A percentile compares a stretch with the other conserved stretches of the same genome.
Evolutionary conservation across 2,329 filamentous ascomycete genomes (phyloP).

Genomic region (Talaromyces funiculosus): DNA sequence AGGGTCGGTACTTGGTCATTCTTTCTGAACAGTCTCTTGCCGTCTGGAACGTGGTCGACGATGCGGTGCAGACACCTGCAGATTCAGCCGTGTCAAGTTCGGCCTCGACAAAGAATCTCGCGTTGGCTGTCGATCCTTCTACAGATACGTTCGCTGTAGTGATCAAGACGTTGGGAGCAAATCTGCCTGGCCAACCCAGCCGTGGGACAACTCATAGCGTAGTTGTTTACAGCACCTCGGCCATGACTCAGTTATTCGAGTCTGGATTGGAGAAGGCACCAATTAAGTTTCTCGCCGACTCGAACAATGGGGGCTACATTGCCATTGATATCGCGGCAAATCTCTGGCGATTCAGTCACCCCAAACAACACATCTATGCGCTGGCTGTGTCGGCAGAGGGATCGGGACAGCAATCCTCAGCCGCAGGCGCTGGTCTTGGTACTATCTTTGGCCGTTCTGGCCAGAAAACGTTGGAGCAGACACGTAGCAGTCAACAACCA

Average conservation of each 20-base stretch:
- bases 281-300: constrained; percentile 61
- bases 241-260: constrained; percentile 55
- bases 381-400: constrained; percentile 21
- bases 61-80: constrained; percentile 32
- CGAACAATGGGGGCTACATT: constrained; percentile 65
- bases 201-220: constrained; percentile 43
- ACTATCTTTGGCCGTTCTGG: constrained; percentile 27
- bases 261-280: constrained; percentile 53
- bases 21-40: constrained; percentile 63
- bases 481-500: constrained; percentile 5
- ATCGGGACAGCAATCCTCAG: constrained; percentile 17
- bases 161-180: constrained; percentile 20
- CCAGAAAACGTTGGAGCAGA: not conserved
- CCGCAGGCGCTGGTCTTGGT: constrained; percentile 26
- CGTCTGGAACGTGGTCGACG: constrained; percentile 79
- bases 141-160: constrained; percentile 63
- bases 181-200: constrained; percentile 41
- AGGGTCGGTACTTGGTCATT: constrained; percentile 68
- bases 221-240: constrained; percentile 61
- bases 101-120: constrained; percentile 17
- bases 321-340: constrained; percentile 70
- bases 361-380: constrained; percentile 21
- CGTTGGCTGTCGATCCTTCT: constrained; percentile 62
- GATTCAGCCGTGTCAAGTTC: not conserved
- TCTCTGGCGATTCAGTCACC: constrained; percentile 47